Evolutionary conservation across 495 filamentous ascomycete species (phyloP), one percentile per base, ranked within the genome.

Genomic region (Pyrenula aspistea): DNA sequence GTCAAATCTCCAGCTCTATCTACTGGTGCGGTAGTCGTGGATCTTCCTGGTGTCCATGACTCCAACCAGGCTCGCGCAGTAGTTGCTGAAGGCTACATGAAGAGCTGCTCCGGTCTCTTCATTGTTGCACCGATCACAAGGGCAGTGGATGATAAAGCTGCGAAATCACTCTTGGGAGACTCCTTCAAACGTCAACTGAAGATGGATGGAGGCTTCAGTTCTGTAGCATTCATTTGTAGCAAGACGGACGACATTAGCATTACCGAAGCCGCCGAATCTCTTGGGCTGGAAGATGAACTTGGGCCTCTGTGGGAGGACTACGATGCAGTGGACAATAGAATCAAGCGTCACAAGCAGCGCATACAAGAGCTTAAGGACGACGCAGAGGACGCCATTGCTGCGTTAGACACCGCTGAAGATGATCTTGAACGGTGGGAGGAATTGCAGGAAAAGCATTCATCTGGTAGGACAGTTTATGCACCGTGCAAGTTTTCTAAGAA

Each of bases 161-260:
- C 84, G 0, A 78, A 83, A 53, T 70, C 68, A 1, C 69, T 89
- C 2, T 68, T 88, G 0, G 79, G 83, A 0, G 71, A 83, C 24
- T 68, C 74, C 0, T 86, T 87, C 70, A 80, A 77, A 54, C 68
- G 80, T 1, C 85, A 89, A 61, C 69, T 88, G 12, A 77, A 84
- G 53, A 80, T 83, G 61, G 84, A 88, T 56, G 78, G 82, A 0
- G 73, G 66, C 0, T 83, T 79, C 54, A 74, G 70, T 0, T 57
- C 62, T 8, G 71, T 88, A 15, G 84, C 76, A 0, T 83, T 89
- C 55, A 82, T 89, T 21, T 86, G 83, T 59, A 80, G 77, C 12
- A 88, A 87, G 64, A 83, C 82, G 2, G 85, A 88, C 64, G 83
- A 86, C 51, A 82, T 87, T 24, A 74, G 67, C 15, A 63, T 85